Evolutionary conservation across 1,284 basidiomycete species (phyloP), one percentile per base, ranked within the genome.

Genomic region (Pseudozyma sp.): DNA sequence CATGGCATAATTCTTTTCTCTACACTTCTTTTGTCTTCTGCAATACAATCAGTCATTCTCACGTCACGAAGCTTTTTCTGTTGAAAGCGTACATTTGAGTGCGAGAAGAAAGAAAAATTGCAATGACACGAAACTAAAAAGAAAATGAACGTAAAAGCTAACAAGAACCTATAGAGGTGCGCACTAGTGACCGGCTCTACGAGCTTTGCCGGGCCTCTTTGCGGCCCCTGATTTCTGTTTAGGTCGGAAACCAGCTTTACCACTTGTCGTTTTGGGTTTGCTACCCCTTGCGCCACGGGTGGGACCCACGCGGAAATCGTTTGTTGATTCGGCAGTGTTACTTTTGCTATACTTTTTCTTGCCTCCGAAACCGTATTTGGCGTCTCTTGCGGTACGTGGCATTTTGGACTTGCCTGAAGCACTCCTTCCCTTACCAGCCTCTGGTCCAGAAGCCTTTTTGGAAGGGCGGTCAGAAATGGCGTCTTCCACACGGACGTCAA

Each of bases 401-500:
- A 83, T 85, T 45, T 79, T 79, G 3, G 71, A 58, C 39, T 76
- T 78, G n/a, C 52, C 51, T 5, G 62, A 59, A 0, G 70, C 38
- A 18, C 31, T 31, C 14, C 57, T 61, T 34, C 58, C 36, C n/a
- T 65, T 65, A 7, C 54, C 52, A 6, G 14, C 18, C 4, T n/a
- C 42, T 6, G 21, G 36, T 21, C 6, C 6, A 6, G 25, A 31
- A 31, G 25, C 6, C 25, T 66, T 59, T 55, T 62, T 74, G 35
- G 18, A 18, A 10, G 48, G 51, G 18, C 55, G 45, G 35, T 76
- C 79, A 10, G 84, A 86, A 16, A 86, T 59, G 4, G 78, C 85
- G 16, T 83, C 89, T 84, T 89, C 91, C 16, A 92, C 90, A 2
- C 89, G 88, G 52, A 90, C 89, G 78, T 95, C 92, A 73, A 95